Base-by-base conservation (phyloP, 192 early-diverging fungal species). In the Haplosporangium gracile region DNA sequence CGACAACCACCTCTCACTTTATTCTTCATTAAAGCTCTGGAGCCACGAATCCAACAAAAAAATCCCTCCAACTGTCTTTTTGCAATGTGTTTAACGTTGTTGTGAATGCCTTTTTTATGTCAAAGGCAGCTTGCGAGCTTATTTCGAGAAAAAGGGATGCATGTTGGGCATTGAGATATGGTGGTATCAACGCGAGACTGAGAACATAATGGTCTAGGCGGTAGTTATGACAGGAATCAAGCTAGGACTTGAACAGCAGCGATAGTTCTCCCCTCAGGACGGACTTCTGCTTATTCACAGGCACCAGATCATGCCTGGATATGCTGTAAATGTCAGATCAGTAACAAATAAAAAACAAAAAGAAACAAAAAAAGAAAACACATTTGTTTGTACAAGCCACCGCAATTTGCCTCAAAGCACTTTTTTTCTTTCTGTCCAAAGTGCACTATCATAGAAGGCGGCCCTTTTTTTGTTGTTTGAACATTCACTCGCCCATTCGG, bases 1-100 rank as follows among this genome's bases (percentile, higher is more conserved):
- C 49, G 70, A 26, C 29, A 20, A 39, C 32, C 75, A 38, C n/a
- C 57, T 43, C 22, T 68, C 68, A 75, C 71, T 34, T 77, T 51
- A 29, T 76, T 75, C 60, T 65, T 65, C 60, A 65, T 65, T 65
- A 65, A 65, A 65, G 60, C 60, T 65, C 60, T 65, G 60, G 60
- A 65, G 60, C 60, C 60, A 65, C 29, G 60, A 65, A 65, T 65
- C 60, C 60, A 65, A 65, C 22, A 65, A 26, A 65, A 65, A 65
- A 13, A 65, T 3, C n/a, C 36, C 36, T 36, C 2, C 1, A 36
- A 36, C 24, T 24, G 55, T 57, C 10, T 2, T 15, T 15, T 65
- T 65, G 0, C 24, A 26, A 45, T 0, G 16, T 16, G 16, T 4
- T 29, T 63, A 8, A 32, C 5, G 10, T 32, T 57, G 29, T 32